Conservation (phyloP, 202 grass and related monocot species). For the Saccharum hybrid region DNA sequence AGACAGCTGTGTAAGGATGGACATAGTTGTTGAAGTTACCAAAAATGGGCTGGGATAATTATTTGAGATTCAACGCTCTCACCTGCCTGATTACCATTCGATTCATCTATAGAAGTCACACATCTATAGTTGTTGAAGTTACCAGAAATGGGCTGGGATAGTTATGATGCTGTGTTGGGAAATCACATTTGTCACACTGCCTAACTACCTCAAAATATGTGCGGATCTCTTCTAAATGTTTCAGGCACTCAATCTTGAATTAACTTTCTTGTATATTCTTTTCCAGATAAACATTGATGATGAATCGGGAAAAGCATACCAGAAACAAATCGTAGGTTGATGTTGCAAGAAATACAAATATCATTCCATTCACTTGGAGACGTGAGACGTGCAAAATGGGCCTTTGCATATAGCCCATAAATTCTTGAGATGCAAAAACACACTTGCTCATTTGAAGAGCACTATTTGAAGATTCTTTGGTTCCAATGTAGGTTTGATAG, state of each 20-base stretch:
- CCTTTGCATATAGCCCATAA: conserved; percentile 15
- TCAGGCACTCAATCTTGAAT: conserved; percentile 7
- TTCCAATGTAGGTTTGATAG: conserved; percentile 38
- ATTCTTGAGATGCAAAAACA: conserved; percentile 15
- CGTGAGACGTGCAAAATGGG: conserved; percentile 22
- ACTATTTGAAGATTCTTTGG: conserved; percentile 16
- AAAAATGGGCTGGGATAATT: conserved; percentile 12
- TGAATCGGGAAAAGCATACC: conserved; percentile 23
- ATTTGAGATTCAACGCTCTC: conserved; percentile 14
- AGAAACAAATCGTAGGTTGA: not conserved
- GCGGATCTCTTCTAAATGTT: not conserved
- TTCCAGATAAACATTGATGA: conserved; percentile 36
- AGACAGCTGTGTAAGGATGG: conserved; percentile 34
- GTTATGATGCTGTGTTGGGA: not conserved
- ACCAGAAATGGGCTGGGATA: not conserved
- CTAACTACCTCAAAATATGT: not conserved
- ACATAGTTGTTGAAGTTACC: conserved; percentile 38
- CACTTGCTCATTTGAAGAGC: conserved; percentile 24
- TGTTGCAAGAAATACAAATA: conserved; percentile 29
- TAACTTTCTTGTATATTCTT: conserved; percentile 32
- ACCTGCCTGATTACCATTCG: conserved; percentile 3
- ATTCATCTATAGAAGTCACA: conserved; percentile 16
- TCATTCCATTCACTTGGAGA: not conserved
- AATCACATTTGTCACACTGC: conserved; percentile 4
- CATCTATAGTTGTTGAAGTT: no score